Evolutionary conservation across 2,329 filamentous ascomycete species (phyloP), one percentile per base, ranked within the genome.

Genomic region (Amesomyces nigricolor): DNA sequence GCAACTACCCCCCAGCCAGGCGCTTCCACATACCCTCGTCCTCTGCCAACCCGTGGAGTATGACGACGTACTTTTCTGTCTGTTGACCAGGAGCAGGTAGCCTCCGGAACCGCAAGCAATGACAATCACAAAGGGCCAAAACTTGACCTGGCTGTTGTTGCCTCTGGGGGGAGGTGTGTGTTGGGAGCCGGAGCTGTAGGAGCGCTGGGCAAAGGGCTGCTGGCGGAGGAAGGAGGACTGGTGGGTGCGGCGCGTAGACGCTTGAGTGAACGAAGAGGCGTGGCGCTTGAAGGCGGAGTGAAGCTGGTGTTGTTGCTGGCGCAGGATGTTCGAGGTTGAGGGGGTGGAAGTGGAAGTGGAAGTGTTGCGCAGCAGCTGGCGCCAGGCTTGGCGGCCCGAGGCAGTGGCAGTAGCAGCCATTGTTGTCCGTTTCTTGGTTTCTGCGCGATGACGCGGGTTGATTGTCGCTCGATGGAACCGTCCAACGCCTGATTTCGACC

Each of bases 91-190:
- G 37, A 75, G 67, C 32, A 76, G 67, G 66, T 81, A 83, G 22
- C 75, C 77, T 13, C 73, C 73, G 7, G 73, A 72, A 47, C 77
- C 75, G 14, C 76, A 61, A 32, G 68, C 74, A 59, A 81, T 75
- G 61, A 82, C 70, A 50, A 71, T 67, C 45, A 78, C n/a, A 60
- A 82, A 82, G 2, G 79, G 79, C 78, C 78, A 81, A 67, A 82
- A 81, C 68, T 81, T 81, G 72, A 82, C 66, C 38, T 56, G 54
- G 55, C 56, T 60, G 17, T 54, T 55, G 43, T 50, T 56, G 13
- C 53, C 47, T 44, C 46, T 56, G 22, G 59, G 61, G 29, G 61
- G 58, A 26, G 60, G 58, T 10, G 51, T 53, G n/a, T 37, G 42
- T 16, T 58, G 58, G n/a, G 56, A 50, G 8, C 54, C 30, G 13